Evolutionary conservation across 208 protist species (phyloP), one percentile per base, ranked within the genome.

Genomic region (Leishmania tropica): DNA sequence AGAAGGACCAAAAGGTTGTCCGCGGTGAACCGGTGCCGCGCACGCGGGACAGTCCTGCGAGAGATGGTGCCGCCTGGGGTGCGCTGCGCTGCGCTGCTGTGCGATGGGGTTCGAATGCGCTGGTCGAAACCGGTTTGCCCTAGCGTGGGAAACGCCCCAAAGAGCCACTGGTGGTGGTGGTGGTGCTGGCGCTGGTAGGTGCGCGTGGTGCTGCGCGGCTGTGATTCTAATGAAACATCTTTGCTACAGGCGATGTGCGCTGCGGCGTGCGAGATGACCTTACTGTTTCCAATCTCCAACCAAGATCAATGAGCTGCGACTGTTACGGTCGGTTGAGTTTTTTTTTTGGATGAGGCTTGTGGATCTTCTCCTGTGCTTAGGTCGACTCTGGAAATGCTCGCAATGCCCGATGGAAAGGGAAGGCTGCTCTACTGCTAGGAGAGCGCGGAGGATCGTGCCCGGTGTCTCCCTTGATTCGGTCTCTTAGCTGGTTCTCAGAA

Each of bases 61-160:
- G 67, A 80, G 67, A 40, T 28, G 13, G 77, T 62, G 75, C 67
- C 15, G 77, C 28, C 31, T n/a, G n/a, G 24, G 45, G 6, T 62
- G 42, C 35, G 15, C 11, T 79, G 11, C 35, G 15, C 11, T 79
- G 11, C 19, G 37, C 40, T 67, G 28, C 15, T 47, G 45, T 17
- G 24, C 21, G 78, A 83, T 85, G 77, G 31, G 82, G 88, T 89
- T 92, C 71, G 84, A 90, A 90, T 92, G 86, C 88, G 84, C 88
- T 84, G 76, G 80, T 64, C 62, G 68, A 81, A 47, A 71, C 68
- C 67, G 79, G 76, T 92, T 81, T 78, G 84, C 72, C 58, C 75
- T 51, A 79, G 88, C 78, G 86, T 87, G 88, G 88, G 88, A 91
- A 91, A 91, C 88, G 88, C 88, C 62, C 71, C 85, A 91, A 87